Evolutionary conservation across 208 protist species (phyloP).

Genomic region (Jaenimonas drosophilae): DNA sequence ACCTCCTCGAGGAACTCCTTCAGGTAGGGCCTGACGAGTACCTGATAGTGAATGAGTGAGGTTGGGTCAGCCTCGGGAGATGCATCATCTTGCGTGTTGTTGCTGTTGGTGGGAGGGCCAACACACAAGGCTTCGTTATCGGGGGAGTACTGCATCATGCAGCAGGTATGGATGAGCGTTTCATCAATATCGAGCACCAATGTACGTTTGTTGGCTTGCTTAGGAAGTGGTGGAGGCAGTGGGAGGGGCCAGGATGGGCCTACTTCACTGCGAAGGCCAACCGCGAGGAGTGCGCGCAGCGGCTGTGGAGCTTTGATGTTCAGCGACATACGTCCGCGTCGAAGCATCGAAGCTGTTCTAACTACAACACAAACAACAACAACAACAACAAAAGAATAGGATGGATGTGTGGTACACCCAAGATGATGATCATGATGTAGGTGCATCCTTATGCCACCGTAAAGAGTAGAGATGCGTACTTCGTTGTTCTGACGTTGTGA

Average conservation of each 20-base stretch:
- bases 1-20: conserved; percentile 67
- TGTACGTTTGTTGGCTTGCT: conserved; percentile 38
- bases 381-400: neutral
- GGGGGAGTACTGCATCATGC: conserved; percentile 23
- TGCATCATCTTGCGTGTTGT: neutral
- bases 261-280: conserved; percentile 18
- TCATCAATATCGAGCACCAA: conserved; percentile 87
- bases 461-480: no score
- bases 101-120: conserved; percentile 6
- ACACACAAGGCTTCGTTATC: no score
- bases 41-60: conserved; percentile 26
- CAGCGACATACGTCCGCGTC: neutral
- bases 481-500: no score
- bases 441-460: neutral
- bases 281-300: conserved; percentile 30
- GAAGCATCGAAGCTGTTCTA: neutral
- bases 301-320: conserved; percentile 8
- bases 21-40: conserved; percentile 55
- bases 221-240: conserved; percentile 36
- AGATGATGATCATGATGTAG: neutral
- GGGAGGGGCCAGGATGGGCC: conserved; percentile 43
- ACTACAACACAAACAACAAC: conserved; percentile 3
- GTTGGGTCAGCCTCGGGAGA: neutral
- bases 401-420: neutral
- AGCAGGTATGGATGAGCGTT: conserved; percentile 65